Evolutionary conservation across 1,284 basidiomycete genomes (phyloP).

Genomic region (Fomitiporia mediterranea): DNA sequence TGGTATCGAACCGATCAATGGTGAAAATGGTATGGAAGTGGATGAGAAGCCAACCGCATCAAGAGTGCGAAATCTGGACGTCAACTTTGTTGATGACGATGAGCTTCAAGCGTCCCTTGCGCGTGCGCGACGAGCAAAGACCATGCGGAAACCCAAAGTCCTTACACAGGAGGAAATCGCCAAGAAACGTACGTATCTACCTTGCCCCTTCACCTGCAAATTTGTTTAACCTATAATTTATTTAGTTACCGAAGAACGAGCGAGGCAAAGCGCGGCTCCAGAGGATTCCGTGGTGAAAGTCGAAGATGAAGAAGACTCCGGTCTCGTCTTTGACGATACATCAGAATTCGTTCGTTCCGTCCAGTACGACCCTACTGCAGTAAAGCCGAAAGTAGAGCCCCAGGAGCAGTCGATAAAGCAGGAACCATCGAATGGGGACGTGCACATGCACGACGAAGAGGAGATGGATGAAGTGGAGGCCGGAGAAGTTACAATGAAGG

Average conservation of each 20-base stretch:
- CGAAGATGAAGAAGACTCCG: slow-evolving; percentile 54
- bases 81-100: slow-evolving; percentile 97
- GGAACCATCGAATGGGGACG: slow-evolving; percentile 43
- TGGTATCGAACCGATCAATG: slow-evolving; percentile 43
- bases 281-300: slow-evolving; percentile 46
- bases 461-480: slow-evolving; percentile 76
- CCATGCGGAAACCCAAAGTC: slow-evolving; percentile 71
- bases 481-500: slow-evolving; percentile 71
- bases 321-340: slow-evolving; percentile 93
- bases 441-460: slow-evolving; percentile 57
- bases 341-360: slow-evolving; percentile 96
- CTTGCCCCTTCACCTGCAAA: slow-evolving; percentile 16
- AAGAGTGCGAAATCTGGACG: slow-evolving; percentile 64
- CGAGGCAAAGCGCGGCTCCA: slow-evolving; percentile 44
- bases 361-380: slow-evolving; percentile 51
- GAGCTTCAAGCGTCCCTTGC: slow-evolving; percentile 94
- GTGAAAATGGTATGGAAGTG: slow-evolving; percentile 67
- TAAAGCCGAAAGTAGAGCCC: slow-evolving; percentile 45
- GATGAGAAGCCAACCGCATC: slow-evolving; percentile 64
- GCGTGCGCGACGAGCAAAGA: slow-evolving; percentile 74
- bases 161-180: slow-evolving; percentile 84
- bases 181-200: slow-evolving; percentile 56
- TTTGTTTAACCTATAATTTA: slow-evolving; percentile 12
- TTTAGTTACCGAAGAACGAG: slow-evolving; percentile 64
- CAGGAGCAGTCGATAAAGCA: slow-evolving; percentile 32